These are phyloP conservation scores for Puccinellia tenuiflora DNA, from an alignment of 176 grass and related monocot genomes.

Conservation along the genomic window DNA sequence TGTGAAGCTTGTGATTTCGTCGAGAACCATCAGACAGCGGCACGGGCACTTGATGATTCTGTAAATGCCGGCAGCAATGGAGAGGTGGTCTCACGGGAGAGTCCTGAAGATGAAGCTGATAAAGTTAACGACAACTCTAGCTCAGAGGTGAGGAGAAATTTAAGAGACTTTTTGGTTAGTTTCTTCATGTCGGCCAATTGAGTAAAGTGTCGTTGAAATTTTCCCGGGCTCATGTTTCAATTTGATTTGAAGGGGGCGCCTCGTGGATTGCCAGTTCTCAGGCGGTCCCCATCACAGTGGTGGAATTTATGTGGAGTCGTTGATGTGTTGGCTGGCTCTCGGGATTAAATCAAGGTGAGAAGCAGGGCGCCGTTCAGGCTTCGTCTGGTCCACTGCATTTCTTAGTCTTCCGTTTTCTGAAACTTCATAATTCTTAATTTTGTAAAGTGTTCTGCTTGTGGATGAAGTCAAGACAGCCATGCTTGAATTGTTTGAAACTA, in stretches of 20 bases:
- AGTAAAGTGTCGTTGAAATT: neutral
- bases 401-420: neutral
- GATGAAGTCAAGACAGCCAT: constrained; percentile 5
- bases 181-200: neutral
- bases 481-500: neutral
- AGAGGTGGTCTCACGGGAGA: neutral
- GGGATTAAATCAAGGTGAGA: constrained; percentile 33
- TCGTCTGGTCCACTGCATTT: neutral
- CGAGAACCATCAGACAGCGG: neutral
- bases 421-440: neutral
- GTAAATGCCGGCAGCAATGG: neutral
- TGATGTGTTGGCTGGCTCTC: constrained; percentile 24
- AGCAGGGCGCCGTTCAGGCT: neutral
- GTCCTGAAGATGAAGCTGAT: neutral
- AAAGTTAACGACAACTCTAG: neutral
- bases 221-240: neutral
- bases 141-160: neutral
- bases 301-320: constrained; percentile 51
- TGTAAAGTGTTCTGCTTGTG: neutral
- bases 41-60: neutral
- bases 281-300: constrained; percentile 32
- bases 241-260: constrained; percentile 18
- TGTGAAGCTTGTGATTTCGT: neutral
- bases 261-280: neutral
- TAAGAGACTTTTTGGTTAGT: neutral